Conservation (phyloP, 441 rosid species). For the Corymbia calophylla region DNA sequence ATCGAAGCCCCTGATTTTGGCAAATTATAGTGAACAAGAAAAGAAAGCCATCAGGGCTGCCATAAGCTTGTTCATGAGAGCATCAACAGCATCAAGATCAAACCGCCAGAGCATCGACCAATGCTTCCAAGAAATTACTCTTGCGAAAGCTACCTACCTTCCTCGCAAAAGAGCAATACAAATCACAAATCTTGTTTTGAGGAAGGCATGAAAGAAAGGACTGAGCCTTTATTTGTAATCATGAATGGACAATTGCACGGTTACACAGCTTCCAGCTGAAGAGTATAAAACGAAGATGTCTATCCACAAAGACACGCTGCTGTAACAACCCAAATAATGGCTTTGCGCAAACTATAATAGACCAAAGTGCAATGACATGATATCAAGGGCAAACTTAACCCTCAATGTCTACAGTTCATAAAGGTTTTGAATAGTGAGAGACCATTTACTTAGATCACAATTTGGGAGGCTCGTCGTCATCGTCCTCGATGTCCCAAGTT, state of each 20-base stretch:
- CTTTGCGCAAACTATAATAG: neutral
- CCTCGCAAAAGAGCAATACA: neutral
- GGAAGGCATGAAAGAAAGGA: neutral
- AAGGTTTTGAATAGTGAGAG: neutral
- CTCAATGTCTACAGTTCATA: neutral
- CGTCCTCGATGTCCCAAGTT: conserved; percentile 76
- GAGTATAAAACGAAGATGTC: neutral
- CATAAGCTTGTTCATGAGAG: neutral
- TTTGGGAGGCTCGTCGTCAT: conserved; percentile 5
- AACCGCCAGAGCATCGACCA: neutral
- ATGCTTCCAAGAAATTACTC: neutral
- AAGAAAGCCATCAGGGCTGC: neutral
- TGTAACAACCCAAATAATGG: neutral
- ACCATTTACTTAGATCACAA: neutral
- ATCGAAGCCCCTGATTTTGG: neutral
- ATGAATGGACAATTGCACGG: neutral
- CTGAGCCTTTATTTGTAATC: neutral
- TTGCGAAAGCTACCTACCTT: neutral
- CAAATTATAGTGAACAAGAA: neutral
- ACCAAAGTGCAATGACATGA: neutral
- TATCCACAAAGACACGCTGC: neutral
- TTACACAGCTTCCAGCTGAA: neutral
- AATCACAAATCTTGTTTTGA: neutral
- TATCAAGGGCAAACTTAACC: neutral
- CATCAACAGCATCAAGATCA: neutral